Conservation (phyloP, 2,329 filamentous ascomycete genomes). For the Apiospora kogelbergensis region DNA sequence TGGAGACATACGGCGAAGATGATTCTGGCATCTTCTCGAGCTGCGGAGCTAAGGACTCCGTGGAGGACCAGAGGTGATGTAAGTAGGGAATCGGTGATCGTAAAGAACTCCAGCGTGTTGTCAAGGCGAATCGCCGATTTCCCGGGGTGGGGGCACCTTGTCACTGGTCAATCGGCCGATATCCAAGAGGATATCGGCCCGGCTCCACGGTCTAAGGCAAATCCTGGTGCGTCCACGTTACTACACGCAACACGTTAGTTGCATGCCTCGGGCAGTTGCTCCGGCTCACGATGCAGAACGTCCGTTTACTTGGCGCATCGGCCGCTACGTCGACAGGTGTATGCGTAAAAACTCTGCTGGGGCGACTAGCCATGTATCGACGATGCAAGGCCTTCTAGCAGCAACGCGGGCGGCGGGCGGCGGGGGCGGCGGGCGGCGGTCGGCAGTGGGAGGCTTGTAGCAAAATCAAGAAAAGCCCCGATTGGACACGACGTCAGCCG, state of each 20-base stretch:
- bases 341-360: neutral
- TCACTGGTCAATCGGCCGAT: neutral
- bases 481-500: neutral
- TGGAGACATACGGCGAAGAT: neutral
- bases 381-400: neutral
- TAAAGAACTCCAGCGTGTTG: neutral
- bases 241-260: too few species aligned
- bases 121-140: neutral
- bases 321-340: neutral
- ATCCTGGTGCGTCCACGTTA: neutral
- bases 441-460: neutral
- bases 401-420: neutral
- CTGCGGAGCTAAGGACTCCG: neutral
- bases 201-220: slow-evolving; percentile 5
- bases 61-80: neutral
- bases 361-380: neutral
- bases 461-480: neutral
- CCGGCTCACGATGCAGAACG: neutral
- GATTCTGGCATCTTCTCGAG: neutral
- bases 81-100: neutral
- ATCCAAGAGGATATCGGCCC: slow-evolving; percentile 1
- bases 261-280: too few species aligned
- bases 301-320: neutral
- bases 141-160: neutral
- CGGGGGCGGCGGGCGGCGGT: neutral